Base-by-base conservation (phyloP, 805 yeast genomes). In the Pichia paraexigua region DNA sequence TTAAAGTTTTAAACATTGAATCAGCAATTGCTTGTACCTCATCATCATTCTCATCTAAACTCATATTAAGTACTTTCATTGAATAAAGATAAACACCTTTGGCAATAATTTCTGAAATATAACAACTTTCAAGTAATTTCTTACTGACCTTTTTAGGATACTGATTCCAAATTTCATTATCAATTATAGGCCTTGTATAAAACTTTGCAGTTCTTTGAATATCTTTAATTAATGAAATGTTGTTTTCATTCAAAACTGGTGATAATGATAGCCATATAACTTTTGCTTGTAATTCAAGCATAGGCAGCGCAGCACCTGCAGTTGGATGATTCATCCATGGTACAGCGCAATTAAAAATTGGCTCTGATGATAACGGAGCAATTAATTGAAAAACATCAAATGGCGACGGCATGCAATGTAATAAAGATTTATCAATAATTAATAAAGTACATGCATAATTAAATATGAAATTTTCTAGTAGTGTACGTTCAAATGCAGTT, bases 271-370 rank as follows among this genome's bases (percentile, higher is more conserved):
- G 51, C 69, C 70, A 71, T 3, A 65, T 60, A 2, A 67, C 58
- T 52, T 72, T 72, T 9, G 74, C 72, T 24, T 69, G 56, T n/a
- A 70, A 52, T 50, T 71, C 75, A 54, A 71, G 68, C 24, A 68
- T 67, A 15, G 67, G 65, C 9, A 64, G 53, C 2, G 74, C 67
- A 12, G 75, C 68, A 1, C 76, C 76, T 49, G 69, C 58, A 5
- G 72, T 67, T 2, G 76, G 76, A 49, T 72, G 67, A 48, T 70
- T 72, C 70, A 71, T 67, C 74, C 74, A 72, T 35, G 64, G 65
- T 11, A 59, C 60, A 1, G 63, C 59, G 41, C 60, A 54, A 17
- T 65, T 60, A 53, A 65, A 71, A 5, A 74, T 51, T 15, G 75
- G 75, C 1, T 60, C 58, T 20, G 60, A 63, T 28, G 74, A 53